Evolutionary conservation across 2,329 filamentous ascomycete species (phyloP), one percentile per base, ranked within the genome.

Genomic region (Madurella fahalii): DNA sequence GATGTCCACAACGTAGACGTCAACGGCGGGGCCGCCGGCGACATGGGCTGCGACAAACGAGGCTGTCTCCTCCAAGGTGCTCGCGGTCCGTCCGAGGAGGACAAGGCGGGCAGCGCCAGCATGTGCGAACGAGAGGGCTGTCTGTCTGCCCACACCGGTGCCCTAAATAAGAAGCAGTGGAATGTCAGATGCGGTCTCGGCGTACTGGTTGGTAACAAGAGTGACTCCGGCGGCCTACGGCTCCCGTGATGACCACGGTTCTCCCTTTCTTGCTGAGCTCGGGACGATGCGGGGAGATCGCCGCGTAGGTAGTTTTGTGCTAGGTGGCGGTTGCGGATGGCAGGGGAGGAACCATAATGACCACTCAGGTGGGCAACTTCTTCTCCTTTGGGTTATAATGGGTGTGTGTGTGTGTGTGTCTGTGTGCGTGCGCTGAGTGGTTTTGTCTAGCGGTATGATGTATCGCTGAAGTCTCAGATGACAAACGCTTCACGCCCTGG

Each of bases 251-350:
- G 4, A 47, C 43, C 1, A 53, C 43, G 1, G 50, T 53, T 16
- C 40, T 53, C 1, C 37, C 50, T 1, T 15, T 20, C 15, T 30
- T 20, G 25, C 50, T 47, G 11, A 53, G 50, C 25, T 53, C 50
- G 2, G 50, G 50, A 25, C 50, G 50, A 11, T 17, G 30, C 8
- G 50, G 50, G 3, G 50, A 53, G 37, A 53, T 53, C 25, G 34
- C 37, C 7, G 45, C 37, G 25, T 53, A 53, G 9, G 50, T 52
- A n/a, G 39, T 34, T n/a, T 47, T 52, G 43, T 30, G 50, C 50
- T 42, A 52, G 9, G 50, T 52, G 42, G 50, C 50, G 13, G 50
- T 52, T 4, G 43, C 11, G 34, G 40, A 46, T 18, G 50, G 50
- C 40, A 52, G 16, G 3, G 50, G 50, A 32, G 50, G 17, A 12